Evolutionary conservation across 2,329 filamentous ascomycete genomes (phyloP).

Genomic region (Xylariales sp.): DNA sequence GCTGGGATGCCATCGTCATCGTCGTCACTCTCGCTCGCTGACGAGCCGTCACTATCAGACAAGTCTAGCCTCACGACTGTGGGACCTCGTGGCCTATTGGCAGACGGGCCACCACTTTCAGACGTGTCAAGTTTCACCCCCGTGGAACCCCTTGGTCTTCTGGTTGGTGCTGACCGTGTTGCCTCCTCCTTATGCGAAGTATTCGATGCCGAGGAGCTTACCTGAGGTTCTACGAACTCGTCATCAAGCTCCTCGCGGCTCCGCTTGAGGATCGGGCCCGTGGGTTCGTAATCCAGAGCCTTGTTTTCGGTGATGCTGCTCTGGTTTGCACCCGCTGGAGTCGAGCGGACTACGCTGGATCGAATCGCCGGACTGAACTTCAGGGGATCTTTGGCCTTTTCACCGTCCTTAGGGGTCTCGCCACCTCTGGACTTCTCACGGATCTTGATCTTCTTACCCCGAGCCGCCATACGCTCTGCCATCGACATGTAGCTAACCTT

Average conservation of each 20-base stretch:
- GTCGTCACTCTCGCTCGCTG: conserved; percentile 12
- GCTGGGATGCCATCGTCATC: conserved; percentile 13
- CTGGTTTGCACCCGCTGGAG: neutral
- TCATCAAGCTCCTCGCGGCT: conserved; percentile 1
- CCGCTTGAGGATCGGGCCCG: neutral
- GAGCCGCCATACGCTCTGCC: conserved; percentile 51
- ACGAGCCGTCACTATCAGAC: conserved; percentile 9
- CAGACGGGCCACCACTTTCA: conserved; percentile 11
- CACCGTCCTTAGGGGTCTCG: conserved; percentile 11
- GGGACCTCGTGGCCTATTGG: conserved; percentile 18
- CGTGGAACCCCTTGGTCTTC: neutral
- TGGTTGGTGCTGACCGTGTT: neutral
- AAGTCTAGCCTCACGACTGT: conserved; percentile 30
- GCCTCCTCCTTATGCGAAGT: neutral
- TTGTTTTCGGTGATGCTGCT: neutral
- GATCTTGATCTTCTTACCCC: conserved; percentile 51
- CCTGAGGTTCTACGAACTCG: neutral
- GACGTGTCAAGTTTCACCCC: conserved; percentile 1
- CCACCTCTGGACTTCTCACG: conserved; percentile 14
- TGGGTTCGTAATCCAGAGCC: neutral
- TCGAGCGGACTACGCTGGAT: neutral
- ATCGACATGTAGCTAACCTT: conserved; percentile 43
- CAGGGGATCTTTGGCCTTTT: conserved; percentile 1
- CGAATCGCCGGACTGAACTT: too few species aligned
- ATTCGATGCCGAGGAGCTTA: neutral